phyloP scores from a whole-genome alignment of 176 grass and related monocot genomes.

The Carex cristatella region DNA sequence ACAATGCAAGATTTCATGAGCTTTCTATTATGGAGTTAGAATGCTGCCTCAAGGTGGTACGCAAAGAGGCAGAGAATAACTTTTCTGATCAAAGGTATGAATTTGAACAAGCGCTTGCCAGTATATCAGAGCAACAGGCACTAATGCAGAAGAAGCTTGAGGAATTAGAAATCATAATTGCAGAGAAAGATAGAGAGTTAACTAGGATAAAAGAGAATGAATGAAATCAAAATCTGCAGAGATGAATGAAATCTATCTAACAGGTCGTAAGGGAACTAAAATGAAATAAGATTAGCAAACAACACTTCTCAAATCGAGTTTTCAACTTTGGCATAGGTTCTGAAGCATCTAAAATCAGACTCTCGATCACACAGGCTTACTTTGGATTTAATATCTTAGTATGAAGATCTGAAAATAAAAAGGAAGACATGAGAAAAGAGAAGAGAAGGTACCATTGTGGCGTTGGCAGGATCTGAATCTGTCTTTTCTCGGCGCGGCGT shows the following conservation, averaged over 20 bases:
- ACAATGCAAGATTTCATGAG: conserved; percentile 61
- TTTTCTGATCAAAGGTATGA: conserved; percentile 6
- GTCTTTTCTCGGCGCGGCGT: background rate
- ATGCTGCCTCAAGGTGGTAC: conserved; percentile 49
- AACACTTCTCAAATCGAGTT: background rate
- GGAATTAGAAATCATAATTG: conserved; percentile 44
- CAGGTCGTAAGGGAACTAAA: background rate
- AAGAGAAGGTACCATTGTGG: background rate
- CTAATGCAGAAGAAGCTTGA: conserved; percentile 37
- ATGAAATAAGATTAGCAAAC: background rate
- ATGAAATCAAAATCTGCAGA: background rate
- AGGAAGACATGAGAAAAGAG: background rate
- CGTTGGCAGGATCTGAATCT: background rate
- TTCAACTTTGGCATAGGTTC: background rate
- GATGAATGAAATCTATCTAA: background rate
- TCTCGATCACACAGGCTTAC: background rate
- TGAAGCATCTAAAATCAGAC: background rate
- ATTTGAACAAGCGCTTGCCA: conserved; percentile 29
- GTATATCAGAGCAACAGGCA: conserved; percentile 42
- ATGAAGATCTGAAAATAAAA: background rate
- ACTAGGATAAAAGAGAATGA: conserved; percentile 27
- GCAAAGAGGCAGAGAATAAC: conserved; percentile 29
- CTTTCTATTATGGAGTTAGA: conserved; percentile 56
- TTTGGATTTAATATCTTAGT: background rate
- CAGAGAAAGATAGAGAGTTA: conserved; percentile 45